Conservation (phyloP, 352 stramenopile genomes). For the Globisporangium radiosum region DNA sequence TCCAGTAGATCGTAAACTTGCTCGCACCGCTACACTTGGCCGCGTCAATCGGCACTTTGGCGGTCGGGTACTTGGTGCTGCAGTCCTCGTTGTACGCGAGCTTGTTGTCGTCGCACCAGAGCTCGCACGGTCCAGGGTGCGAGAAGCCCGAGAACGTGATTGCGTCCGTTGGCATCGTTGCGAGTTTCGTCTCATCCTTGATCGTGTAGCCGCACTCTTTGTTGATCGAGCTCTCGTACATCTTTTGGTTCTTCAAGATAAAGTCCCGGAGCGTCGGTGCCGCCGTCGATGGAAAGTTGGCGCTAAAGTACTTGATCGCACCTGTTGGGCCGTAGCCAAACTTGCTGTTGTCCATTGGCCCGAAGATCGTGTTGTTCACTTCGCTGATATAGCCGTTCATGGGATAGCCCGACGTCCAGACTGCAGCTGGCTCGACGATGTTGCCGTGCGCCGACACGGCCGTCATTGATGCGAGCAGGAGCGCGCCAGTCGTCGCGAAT, state of each 20-base stretch:
- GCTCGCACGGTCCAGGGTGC: slow-evolving; percentile 49
- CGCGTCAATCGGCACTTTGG: slow-evolving; percentile 34
- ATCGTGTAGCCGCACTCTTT: slow-evolving; percentile 19
- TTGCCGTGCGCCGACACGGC: slow-evolving; percentile 20
- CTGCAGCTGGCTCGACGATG: slow-evolving; percentile 35
- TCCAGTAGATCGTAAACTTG: slow-evolving; percentile 44
- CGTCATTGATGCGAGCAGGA: slow-evolving; percentile 10
- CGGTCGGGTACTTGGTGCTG: slow-evolving; percentile 25
- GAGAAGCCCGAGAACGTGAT: slow-evolving; percentile 48
- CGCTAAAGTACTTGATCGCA: slow-evolving; percentile 19
- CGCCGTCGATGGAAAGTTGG: slow-evolving; percentile 21
- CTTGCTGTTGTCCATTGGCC: slow-evolving; percentile 12
- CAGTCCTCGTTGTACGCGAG: slow-evolving; percentile 46
- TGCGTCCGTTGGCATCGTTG: slow-evolving; percentile 21
- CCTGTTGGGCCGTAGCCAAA: slow-evolving; percentile 21
- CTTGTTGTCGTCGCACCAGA: slow-evolving; percentile 53
- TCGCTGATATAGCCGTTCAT: slow-evolving; percentile 22
- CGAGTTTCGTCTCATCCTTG: slow-evolving; percentile 24
- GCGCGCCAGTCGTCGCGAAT: slow-evolving; percentile 3
- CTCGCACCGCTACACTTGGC: slow-evolving; percentile 23
- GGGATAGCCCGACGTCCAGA: slow-evolving; percentile 22
- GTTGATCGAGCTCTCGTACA: slow-evolving; percentile 14
- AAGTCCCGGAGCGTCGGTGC: slow-evolving; percentile 22
- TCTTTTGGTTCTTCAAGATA: slow-evolving; percentile 22
- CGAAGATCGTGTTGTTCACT: slow-evolving; percentile 17